Base-by-base conservation (phyloP, 2,329 filamentous ascomycete genomes). In the Hypomyces rosellus region DNA sequence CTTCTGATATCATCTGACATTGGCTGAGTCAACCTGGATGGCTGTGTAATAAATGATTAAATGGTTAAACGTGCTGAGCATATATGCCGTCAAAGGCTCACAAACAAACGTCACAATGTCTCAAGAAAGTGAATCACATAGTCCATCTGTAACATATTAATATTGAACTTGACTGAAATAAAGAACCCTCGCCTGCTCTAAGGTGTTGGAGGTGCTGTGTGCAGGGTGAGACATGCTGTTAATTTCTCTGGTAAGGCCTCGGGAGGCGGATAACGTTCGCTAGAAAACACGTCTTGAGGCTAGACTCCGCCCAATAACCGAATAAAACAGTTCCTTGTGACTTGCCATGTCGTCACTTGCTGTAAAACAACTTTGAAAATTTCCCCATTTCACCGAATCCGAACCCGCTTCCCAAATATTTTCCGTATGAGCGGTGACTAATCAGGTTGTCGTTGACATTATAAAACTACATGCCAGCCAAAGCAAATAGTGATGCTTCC, bases 321-420 rank as follows among this genome's bases (percentile, higher is more conserved):
- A 49, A 49, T 52, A 55, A 61, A 60, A 55, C 55, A 61, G 55
- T 59, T 62, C 53, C 49, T 55, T 48, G 59, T 61, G 63, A 61
- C 61, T 63, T 56, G 58, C 61, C 59, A 53, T 64, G 55, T 62
- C 59, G 63, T 60, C 63, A 63, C 61, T 55, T 60, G 54, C 55
- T 57, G 57, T 59, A 63, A 40, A 61, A 59, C 43, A 62, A 59
- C 60, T 55, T 60, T 61, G 25, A 46, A 45, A 39, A 34, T 42
- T 38, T 38, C 43, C 50, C 47, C 48, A 46, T 42, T 42, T 52
- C 47, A 48, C 47, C 42, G 25, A 50, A 52, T 45, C 47, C 33
- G 43, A 42, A 22, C 30, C 42, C 40, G 18, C 50, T 42, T 46
- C 44, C 37, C 47, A 34, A 49, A 18, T 34, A 41, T 51, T 33